Evolutionary conservation across 352 stramenopile species (phyloP), one percentile per base, ranked within the genome.

Genomic region (Phytophthora niederhauseri): DNA sequence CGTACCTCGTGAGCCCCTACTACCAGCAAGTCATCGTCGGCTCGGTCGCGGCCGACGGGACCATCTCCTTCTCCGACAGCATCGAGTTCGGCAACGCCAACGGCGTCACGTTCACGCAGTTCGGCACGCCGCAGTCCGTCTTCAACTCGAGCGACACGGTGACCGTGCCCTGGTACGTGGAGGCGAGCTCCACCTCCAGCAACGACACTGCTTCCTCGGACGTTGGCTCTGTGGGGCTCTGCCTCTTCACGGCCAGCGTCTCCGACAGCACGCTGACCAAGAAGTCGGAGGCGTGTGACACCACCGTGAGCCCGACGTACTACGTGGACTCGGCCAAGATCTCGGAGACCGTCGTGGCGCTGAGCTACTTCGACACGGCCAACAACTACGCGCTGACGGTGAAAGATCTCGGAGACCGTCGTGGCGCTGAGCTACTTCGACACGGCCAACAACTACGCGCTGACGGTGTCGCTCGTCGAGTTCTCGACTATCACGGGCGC

Each of bases 381-480:
- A 88, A 93, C 81, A 90, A 91, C 66, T 91, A 90, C 64, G 86
- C 83, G 34, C 72, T 94, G 11, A 94, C 86, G 6, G 61, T 94
- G 22, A n/a, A 79, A 81, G 66, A 73, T 94, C 22, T 81, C 80
- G 45, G 78, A 94, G 26, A 87, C 74, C 17, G 73, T 79, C 53
- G 61, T 93, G 38, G 86, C 76, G 46, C 62, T 94, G 54, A 81
- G 76, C 58, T 94, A 93, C 66, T 90, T 89, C 49, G 79, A 94
- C 70, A 76, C 63, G 48, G 65, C 76, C 58, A 88, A 93, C 81
- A 90, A 91, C 66, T 91, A 89, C 64, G 86, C 83, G 34, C 72
- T 94, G 11, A 94, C 86, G 6, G 61, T 94, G 22, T 80, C 76
- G 12, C 81, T 82, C 9, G 84, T 91, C 57, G 80, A 90, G 72